Conservation (phyloP, 1,284 basidiomycete species). For the Boletus mariae region DNA sequence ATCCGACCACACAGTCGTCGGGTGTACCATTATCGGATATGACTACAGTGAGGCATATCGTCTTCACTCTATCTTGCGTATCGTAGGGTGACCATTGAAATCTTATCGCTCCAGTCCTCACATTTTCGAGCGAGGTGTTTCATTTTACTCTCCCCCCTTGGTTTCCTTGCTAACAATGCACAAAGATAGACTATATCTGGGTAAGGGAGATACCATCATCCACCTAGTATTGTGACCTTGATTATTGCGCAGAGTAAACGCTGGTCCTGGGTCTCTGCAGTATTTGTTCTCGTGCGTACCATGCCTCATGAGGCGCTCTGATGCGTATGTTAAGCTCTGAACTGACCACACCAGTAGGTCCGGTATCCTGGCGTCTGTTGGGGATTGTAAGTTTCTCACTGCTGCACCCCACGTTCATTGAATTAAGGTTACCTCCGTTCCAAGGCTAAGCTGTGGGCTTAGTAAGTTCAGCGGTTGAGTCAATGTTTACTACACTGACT, state of each 20-base stretch:
- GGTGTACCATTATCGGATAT: constrained; percentile 2
- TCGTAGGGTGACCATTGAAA: neutral
- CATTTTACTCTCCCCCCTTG: neutral
- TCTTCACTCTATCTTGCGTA: neutral
- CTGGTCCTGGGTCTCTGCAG: constrained; percentile 12
- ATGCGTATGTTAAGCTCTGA: neutral
- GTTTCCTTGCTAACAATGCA: neutral
- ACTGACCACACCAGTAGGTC: constrained; percentile 1
- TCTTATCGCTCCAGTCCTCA: constrained; percentile 7
- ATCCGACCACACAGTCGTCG: neutral
- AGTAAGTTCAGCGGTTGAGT: neutral
- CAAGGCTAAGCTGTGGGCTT: neutral
- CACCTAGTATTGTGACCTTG: neutral
- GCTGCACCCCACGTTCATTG: neutral
- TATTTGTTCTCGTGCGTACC: constrained; percentile 9
- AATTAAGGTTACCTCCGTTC: neutral
- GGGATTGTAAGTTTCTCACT: constrained; percentile 7
- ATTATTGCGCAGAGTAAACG: neutral
- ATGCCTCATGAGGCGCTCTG: neutral
- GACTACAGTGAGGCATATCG: constrained; percentile 7
- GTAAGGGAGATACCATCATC: neutral
- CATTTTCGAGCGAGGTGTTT: constrained; percentile 3
- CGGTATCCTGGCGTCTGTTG: constrained; percentile 14
- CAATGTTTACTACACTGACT: neutral
- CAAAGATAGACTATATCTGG: constrained; percentile 4